A percentile compares a stretch with the other conserved stretches of the same genome.
Evolutionary conservation across 495 filamentous ascomycete genomes (phyloP).

Genomic region (Penicillium egyptiacum): DNA sequence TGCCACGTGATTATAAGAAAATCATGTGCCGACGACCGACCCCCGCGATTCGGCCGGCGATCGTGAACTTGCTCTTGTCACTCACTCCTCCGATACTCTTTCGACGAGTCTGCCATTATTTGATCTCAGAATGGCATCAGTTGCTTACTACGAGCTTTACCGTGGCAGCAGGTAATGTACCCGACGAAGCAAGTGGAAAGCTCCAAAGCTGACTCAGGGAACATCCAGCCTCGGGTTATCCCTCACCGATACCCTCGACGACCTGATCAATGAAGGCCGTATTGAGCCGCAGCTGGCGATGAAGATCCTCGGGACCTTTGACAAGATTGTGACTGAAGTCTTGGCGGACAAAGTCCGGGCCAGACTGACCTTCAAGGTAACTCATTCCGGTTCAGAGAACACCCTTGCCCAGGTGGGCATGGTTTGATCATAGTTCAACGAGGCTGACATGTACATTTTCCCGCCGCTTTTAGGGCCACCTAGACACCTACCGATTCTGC

Average conservation of each 20-base stretch:
- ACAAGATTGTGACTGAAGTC: slow-evolving; percentile 83
- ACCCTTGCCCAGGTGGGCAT: background rate
- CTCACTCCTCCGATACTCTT: slow-evolving; percentile 14
- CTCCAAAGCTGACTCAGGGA: slow-evolving; percentile 8
- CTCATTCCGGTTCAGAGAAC: slow-evolving; percentile 5
- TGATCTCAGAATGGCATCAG: slow-evolving; percentile 15
- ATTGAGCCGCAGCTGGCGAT: slow-evolving; percentile 98
- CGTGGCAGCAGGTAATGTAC: slow-evolving; percentile 82
- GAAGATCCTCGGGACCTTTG: slow-evolving; percentile 94
- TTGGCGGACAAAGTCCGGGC: slow-evolving; percentile 88
- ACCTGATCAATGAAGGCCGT: slow-evolving; percentile 84
- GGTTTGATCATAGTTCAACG: background rate
- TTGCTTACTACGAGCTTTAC: slow-evolving; percentile 89
- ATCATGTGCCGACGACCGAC: slow-evolving; percentile 2
- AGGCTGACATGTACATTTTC: slow-evolving; percentile 16
- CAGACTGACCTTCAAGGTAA: slow-evolving; percentile 92
- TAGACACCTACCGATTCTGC: slow-evolving; percentile 99
- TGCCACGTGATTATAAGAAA: background rate
- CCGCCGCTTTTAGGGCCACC: slow-evolving; percentile 66
- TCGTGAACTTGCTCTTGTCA: slow-evolving; percentile 18
- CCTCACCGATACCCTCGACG: slow-evolving; percentile 94
- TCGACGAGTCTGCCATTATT: slow-evolving; percentile 8
- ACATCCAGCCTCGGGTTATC: slow-evolving; percentile 76
- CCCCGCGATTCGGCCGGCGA: slow-evolving; percentile 11
- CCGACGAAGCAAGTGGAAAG: background rate